A percentile compares a stretch with the other conserved stretches of the same genome.
Conservation (phyloP, 2,329 filamentous ascomycete genomes). For the Trichoderma aggressivum region DNA sequence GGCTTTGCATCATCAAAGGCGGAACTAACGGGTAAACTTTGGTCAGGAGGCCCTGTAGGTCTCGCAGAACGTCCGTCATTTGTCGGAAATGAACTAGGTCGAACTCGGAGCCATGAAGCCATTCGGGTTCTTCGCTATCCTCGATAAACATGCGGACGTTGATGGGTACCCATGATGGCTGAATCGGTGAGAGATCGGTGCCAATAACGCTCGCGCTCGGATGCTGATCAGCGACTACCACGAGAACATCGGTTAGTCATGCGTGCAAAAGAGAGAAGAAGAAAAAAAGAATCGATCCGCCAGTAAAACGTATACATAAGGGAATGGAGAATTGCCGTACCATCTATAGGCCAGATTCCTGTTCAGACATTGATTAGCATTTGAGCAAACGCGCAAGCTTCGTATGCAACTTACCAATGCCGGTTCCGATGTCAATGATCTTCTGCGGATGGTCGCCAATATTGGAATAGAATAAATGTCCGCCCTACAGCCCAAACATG, state of each 20-base stretch:
- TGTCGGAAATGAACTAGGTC: conserved; percentile 54
- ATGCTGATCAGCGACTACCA: conserved; percentile 39
- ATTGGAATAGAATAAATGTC: conserved; percentile 40
- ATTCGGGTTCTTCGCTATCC: conserved; percentile 56
- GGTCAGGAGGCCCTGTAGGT: conserved; percentile 47
- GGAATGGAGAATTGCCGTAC: conserved; percentile 24
- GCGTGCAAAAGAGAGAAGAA: conserved; percentile 18
- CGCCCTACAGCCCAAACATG: conserved; percentile 28
- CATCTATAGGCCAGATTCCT: conserved; percentile 54
- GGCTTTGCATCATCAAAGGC: background rate
- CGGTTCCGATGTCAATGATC: conserved; percentile 49
- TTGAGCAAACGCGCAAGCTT: background rate
- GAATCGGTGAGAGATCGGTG: conserved; percentile 45
- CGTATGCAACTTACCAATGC: conserved; percentile 38
- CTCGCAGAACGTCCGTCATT: conserved; percentile 49
- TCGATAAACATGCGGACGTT: conserved; percentile 63
- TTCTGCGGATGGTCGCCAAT: conserved; percentile 39
- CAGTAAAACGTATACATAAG: background rate
- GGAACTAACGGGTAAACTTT: conserved; percentile 34
- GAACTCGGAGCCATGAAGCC: conserved; percentile 51
- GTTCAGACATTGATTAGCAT: background rate
- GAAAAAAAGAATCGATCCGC: background rate
- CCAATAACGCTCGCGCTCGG: conserved; percentile 41
- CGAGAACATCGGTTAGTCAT: background rate
- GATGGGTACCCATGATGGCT: conserved; percentile 50